Evolutionary conservation across 2,329 filamentous ascomycete species (phyloP).

Genomic region (Colletotrichum sojae): DNA sequence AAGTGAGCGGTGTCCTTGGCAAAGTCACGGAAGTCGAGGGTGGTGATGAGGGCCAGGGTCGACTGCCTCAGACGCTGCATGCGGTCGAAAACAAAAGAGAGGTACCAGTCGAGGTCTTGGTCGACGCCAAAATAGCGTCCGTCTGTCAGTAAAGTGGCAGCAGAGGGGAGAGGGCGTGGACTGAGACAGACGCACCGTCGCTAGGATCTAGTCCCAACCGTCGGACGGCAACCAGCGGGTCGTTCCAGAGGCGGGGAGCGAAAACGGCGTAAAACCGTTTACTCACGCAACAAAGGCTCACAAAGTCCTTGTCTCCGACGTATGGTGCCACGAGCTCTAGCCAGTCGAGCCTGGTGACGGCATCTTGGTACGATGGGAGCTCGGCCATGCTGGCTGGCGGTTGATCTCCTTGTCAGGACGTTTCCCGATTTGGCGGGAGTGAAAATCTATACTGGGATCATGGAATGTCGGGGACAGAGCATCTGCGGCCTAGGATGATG

Average conservation of each 20-base stretch:
- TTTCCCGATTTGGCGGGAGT: neutral
- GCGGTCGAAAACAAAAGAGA: constrained; percentile 60
- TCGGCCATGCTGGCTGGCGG: constrained; percentile 28
- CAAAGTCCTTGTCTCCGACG: constrained; percentile 57
- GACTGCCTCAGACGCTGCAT: constrained; percentile 50
- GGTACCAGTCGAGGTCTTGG: constrained; percentile 65
- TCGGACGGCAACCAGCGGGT: constrained; percentile 59
- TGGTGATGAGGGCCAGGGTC: constrained; percentile 60
- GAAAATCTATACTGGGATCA: neutral
- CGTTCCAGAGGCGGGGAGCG: constrained; percentile 66
- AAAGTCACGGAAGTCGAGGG: constrained; percentile 64
- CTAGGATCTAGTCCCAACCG: constrained; percentile 58
- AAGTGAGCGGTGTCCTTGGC: constrained; percentile 57
- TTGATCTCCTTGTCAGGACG: neutral
- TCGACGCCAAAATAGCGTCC: neutral
- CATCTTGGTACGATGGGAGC: constrained; percentile 69
- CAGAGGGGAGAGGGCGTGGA: neutral
- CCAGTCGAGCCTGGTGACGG: constrained; percentile 63
- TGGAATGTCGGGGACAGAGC: neutral
- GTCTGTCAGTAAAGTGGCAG: constrained; percentile 13
- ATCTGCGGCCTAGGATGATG: neutral
- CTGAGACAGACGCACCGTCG: constrained; percentile 56
- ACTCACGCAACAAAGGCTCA: constrained; percentile 64
- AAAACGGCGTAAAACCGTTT: constrained; percentile 63
- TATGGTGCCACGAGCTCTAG: constrained; percentile 63